A percentile compares a stretch with the other conserved stretches of the same genome.
Evolutionary conservation across 192 early-diverging fungal genomes (phyloP).

Genomic region (Gonapodya sp.): DNA sequence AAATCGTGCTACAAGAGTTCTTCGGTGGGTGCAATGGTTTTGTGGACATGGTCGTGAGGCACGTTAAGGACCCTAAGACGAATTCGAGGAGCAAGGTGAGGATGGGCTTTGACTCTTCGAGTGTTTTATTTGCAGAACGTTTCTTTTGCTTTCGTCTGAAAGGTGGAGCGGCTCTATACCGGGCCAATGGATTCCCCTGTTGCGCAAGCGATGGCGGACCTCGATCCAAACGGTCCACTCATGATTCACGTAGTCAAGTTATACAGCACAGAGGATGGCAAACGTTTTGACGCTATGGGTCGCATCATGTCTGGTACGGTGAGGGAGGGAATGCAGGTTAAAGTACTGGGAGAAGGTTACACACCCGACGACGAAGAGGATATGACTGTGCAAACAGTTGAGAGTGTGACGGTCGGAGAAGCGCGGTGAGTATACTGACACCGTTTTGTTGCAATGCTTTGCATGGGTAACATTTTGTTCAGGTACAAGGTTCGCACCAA

Average conservation of each 20-base stretch:
- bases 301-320: conserved; percentile 90
- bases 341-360: conserved; percentile 89
- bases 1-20: conserved; percentile 73
- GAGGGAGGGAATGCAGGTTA: conserved; percentile 60
- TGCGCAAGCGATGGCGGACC: conserved; percentile 54
- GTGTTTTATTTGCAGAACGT: no score
- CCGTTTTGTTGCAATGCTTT: background rate
- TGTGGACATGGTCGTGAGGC: conserved; percentile 76
- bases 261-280: conserved; percentile 78
- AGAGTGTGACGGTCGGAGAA: conserved; percentile 65
- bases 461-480: background rate
- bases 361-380: conserved; percentile 92
- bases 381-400: conserved; percentile 73
- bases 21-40: conserved; percentile 83
- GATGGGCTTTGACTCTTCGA: no score
- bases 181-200: conserved; percentile 25
- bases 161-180: conserved; percentile 42
- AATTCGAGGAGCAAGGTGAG: conserved; percentile 39
- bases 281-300: conserved; percentile 81
- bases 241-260: conserved; percentile 89
- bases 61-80: conserved; percentile 71
- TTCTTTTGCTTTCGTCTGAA: conserved; percentile 61
- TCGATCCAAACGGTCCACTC: conserved; percentile 83
- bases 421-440: conserved; percentile 43
- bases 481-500: conserved; percentile 77